Evolutionary conservation across 441 rosid genomes (phyloP), one percentile per base, ranked within the genome.

Genomic region (Erodium texanum): DNA sequence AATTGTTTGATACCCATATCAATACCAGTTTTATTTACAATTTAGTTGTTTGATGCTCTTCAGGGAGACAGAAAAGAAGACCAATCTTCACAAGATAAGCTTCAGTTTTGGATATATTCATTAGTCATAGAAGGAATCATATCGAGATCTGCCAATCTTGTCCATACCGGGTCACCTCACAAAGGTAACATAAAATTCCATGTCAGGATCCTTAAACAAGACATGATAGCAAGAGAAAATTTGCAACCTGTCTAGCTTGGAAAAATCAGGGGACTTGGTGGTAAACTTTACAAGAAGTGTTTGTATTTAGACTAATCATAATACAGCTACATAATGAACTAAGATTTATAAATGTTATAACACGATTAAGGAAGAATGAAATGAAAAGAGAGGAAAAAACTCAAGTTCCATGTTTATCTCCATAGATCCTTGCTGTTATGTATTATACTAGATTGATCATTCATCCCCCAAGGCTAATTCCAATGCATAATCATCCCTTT

Each of bases 381-480:
- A 38, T 8, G 45, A 38, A 38, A 10, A 38, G 45, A 38, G 14
- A 38, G 45, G 45, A 14, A 38, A 38, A 38, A 38, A 38, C 45
- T 38, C 15, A 38, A 11, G 12, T 56, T 20, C 24, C 24, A 56
- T 56, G 62, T 56, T 56, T 38, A 38, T 65, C 73, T 75, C 63
- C 41, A 48, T 32, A 43, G 52, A 62, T 68, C 59, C 74, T 71
- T 65, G 61, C 56, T 66, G 32, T 66, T 27, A 62, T 18, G 24
- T 7, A 24, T 22, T 16, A 45, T 50, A 59, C 54, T 10, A 38
- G 19, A 65, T 6, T 27, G 73, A 67, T 73, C 78, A 93, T 74
- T 93, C 98, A 72, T 90, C 97, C 66, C 78, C 97, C 89, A 86
- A 70, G 67, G 97, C 97, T 58, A 93, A 81, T 85, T 93, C 97